Evolutionary conservation across 2,329 filamentous ascomycete genomes (phyloP).

Genomic region (Ophiostoma tasmaniense): DNA sequence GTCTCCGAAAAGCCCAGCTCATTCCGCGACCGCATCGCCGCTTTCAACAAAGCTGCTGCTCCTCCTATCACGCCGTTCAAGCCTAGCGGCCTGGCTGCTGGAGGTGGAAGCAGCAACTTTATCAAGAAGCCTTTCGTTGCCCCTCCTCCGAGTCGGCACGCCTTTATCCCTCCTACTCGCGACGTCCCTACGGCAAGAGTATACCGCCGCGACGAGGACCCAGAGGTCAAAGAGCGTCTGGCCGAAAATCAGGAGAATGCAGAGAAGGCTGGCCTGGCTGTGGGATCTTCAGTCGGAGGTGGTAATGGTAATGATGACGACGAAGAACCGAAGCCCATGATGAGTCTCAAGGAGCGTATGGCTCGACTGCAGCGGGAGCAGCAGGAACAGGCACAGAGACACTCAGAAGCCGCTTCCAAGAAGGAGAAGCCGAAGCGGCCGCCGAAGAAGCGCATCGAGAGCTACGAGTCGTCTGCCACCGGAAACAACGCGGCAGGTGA

Average conservation of each 20-base stretch:
- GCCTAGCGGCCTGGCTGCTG: slow-evolving; percentile 54
- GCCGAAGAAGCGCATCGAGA: slow-evolving; percentile 58
- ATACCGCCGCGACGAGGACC: slow-evolving; percentile 83
- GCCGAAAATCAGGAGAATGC: slow-evolving; percentile 58
- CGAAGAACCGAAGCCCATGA: slow-evolving; percentile 81
- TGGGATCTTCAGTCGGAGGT: not conserved
- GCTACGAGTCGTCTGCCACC: slow-evolving; percentile 28
- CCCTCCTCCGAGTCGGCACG: slow-evolving; percentile 84
- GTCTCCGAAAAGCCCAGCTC: slow-evolving; percentile 67
- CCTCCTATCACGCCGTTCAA: slow-evolving; percentile 87
- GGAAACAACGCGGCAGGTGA: slow-evolving; percentile 12
- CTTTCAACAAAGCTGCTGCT: slow-evolving; percentile 86
- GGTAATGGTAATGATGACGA: slow-evolving; percentile 37
- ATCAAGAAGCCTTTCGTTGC: slow-evolving; percentile 97
- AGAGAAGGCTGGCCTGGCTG: slow-evolving; percentile 51
- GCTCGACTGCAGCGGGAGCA: slow-evolving; percentile 91
- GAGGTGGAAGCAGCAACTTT: slow-evolving; percentile 51
- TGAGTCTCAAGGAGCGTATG: slow-evolving; percentile 90
- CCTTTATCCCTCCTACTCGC: slow-evolving; percentile 70
- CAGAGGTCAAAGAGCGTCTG: slow-evolving; percentile 57
- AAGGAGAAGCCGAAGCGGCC: slow-evolving; percentile 81
- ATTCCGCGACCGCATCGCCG: slow-evolving; percentile 92
- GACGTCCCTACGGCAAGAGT: slow-evolving; percentile 64
- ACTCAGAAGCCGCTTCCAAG: slow-evolving; percentile 67
- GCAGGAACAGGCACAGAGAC: slow-evolving; percentile 74